A percentile compares a stretch with the other conserved stretches of the same genome.
Conservation (phyloP, 441 rosid species). For the Adansonia grandidieri region DNA sequence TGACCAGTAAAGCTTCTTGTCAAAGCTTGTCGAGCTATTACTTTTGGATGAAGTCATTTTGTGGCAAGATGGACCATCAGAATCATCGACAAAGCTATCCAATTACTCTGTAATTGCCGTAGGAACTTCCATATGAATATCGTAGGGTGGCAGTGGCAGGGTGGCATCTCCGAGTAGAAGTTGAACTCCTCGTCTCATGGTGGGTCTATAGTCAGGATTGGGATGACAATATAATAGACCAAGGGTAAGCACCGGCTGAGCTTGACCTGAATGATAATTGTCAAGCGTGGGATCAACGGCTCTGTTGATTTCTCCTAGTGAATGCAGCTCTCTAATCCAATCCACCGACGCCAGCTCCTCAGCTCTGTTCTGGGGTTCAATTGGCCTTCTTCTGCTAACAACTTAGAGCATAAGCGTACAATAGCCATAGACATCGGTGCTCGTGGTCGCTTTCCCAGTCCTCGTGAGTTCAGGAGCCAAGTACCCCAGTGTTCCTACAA, state of each 20-base stretch:
- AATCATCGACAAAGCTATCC: constrained; percentile 23
- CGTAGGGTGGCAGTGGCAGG: constrained; percentile 25
- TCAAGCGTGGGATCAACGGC: constrained; percentile 31
- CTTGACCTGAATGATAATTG: constrained; percentile 28
- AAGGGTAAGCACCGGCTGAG: constrained; percentile 40
- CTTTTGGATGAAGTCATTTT: constrained; percentile 23
- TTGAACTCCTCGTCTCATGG: constrained; percentile 33
- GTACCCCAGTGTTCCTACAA: constrained; percentile 52
- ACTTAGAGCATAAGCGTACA: constrained; percentile 51
- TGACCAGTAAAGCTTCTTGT: constrained; percentile 12
- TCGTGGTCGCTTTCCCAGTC: constrained; percentile 48
- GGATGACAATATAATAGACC: constrained; percentile 44
- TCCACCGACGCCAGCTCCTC: constrained; percentile 36
- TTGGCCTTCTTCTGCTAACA: constrained; percentile 46
- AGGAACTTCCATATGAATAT: constrained; percentile 26
- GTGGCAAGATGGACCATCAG: constrained; percentile 26
- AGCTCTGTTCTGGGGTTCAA: constrained; percentile 30
- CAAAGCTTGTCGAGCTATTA: constrained; percentile 18
- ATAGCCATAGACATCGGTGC: constrained; percentile 48
- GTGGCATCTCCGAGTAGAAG: constrained; percentile 22
- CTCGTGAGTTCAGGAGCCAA: constrained; percentile 48
- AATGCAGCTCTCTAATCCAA: constrained; percentile 41
- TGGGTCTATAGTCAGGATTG: constrained; percentile 38
- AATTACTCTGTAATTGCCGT: background rate
- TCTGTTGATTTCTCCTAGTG: constrained; percentile 28